These are phyloP conservation scores for Apodospora peruviana DNA, from an alignment of 495 filamentous ascomycete species.

Conservation along the genomic window DNA sequence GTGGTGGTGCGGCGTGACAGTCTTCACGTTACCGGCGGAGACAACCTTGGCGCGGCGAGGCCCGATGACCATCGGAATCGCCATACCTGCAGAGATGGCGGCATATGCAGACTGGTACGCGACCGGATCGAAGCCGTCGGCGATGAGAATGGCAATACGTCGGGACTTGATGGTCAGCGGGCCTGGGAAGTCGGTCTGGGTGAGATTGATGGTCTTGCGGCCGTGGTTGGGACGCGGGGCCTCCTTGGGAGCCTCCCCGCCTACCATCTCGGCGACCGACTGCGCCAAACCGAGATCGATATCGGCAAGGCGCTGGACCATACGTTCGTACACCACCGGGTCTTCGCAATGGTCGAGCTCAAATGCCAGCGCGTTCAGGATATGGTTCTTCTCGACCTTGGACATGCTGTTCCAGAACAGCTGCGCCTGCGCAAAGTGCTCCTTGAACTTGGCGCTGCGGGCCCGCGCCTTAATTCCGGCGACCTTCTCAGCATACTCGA, in stretches of 20 bases:
- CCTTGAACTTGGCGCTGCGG: constrained; percentile 71
- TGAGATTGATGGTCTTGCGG: constrained; percentile 56
- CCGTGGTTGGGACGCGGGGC: constrained; percentile 57
- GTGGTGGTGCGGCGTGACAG: constrained; percentile 69
- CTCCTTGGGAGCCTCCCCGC: constrained; percentile 54
- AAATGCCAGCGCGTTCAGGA: constrained; percentile 67
- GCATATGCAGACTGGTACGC: constrained; percentile 60
- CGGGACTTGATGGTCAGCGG: constrained; percentile 61
- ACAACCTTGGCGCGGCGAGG: constrained; percentile 55
- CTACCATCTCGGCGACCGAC: constrained; percentile 63
- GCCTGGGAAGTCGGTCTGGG: constrained; percentile 63
- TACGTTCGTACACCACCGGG: constrained; percentile 68
- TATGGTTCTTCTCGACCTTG: constrained; percentile 62
- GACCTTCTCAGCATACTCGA: constrained; percentile 61
- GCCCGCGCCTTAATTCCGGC: constrained; percentile 66
- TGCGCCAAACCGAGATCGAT: constrained; percentile 70
- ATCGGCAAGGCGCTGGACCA: constrained; percentile 63
- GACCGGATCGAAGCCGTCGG: constrained; percentile 70
- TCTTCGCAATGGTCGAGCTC: constrained; percentile 91
- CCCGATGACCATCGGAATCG: constrained; percentile 68
- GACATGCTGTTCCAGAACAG: constrained; percentile 78
- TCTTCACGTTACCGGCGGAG: constrained; percentile 50
- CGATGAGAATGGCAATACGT: constrained; percentile 71
- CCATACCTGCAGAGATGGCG: constrained; percentile 54
- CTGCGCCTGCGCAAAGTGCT: constrained; percentile 70